Percentiles rank a stretch among this genome's conserved stretches.
phyloP scores from a whole-genome alignment of 768 basidiomycete species.

The Serendipita sp. region DNA sequence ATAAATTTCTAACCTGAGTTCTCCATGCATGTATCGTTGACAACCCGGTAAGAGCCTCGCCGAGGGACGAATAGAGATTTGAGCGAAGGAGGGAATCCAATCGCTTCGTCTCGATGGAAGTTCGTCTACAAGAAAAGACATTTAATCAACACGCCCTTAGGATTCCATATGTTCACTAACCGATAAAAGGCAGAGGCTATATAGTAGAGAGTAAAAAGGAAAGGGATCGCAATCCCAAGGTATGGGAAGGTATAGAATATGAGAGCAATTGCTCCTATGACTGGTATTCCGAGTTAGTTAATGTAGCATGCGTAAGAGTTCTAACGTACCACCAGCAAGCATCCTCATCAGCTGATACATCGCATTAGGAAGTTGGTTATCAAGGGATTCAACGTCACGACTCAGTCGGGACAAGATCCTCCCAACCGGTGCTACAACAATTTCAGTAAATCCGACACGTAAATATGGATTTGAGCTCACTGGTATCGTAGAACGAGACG shows the following conservation, averaged over 20 bases:
- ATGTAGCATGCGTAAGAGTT: too few species aligned
- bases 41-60: conserved; percentile 44
- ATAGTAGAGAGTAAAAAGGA: conserved; percentile 37
- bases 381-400: conserved; percentile 46
- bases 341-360: conserved; percentile 27
- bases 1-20: conserved; percentile 26
- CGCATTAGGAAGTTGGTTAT: conserved; percentile 31
- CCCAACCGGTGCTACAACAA: conserved; percentile 21
- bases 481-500: conserved; percentile 55
- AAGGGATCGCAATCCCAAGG: conserved; percentile 47
- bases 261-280: conserved; percentile 38
- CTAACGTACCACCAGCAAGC: background rate
- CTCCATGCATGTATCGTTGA: conserved; percentile 47
- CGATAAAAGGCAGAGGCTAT: conserved; percentile 40
- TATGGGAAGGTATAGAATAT: conserved; percentile 55
- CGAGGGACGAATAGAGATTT: conserved; percentile 30
- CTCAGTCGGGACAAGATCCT: conserved; percentile 41
- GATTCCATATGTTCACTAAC: conserved; percentile 2
- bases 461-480: conserved; percentile 13
- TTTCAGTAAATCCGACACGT: background rate
- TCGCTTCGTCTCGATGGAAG: conserved; percentile 48
- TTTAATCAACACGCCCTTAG: background rate
- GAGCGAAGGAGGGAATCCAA: conserved; percentile 48
- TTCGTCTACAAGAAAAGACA: conserved; percentile 17
- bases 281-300: conserved; percentile 14